Conservation (phyloP, 1,284 basidiomycete genomes). For the Ceratobasidium sp. region DNA sequence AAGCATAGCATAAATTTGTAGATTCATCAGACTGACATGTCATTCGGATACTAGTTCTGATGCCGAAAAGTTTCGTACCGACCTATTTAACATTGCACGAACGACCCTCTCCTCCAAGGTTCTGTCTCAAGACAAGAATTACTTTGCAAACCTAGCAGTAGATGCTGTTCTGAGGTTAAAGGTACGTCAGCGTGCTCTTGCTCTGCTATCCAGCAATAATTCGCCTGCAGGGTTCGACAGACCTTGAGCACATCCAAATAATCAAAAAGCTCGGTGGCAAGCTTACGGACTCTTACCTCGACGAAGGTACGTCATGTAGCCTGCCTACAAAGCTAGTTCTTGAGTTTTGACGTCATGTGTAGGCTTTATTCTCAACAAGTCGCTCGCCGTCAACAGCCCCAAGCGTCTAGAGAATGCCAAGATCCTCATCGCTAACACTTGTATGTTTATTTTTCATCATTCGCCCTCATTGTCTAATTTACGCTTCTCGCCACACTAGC, state of each 20-base stretch:
- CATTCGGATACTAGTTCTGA: conserved; percentile 65
- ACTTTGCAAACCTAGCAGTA: conserved; percentile 98
- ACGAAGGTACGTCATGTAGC: conserved; percentile 75
- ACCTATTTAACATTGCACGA: conserved; percentile 95
- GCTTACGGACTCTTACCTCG: conserved; percentile 97
- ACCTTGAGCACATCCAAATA: conserved; percentile 98
- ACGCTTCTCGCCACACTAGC: conserved; percentile 60
- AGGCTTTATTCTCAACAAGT: conserved; percentile 99
- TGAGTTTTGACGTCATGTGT: not conserved
- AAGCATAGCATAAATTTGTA: conserved; percentile 53
- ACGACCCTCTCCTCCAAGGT: conserved; percentile 98
- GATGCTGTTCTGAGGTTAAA: conserved; percentile 96
- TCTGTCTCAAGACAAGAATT: conserved; percentile 95
- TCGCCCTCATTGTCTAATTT: not conserved
- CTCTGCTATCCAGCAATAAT: not conserved
- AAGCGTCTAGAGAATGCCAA: conserved; percentile 95
- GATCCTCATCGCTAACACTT: conserved; percentile 98
- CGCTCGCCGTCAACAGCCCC: conserved; percentile 93
- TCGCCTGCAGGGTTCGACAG: conserved; percentile 80
- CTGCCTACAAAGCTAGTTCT: not conserved
- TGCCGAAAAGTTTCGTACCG: conserved; percentile 80
- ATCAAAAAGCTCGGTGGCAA: conserved; percentile 99
- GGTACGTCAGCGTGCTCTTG: conserved; percentile 57
- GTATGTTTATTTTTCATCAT: conserved; percentile 56
- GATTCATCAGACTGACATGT: conserved; percentile 23